Conservation (phyloP, 1,284 basidiomycete species). For the Agroathelia rolfsii region DNA sequence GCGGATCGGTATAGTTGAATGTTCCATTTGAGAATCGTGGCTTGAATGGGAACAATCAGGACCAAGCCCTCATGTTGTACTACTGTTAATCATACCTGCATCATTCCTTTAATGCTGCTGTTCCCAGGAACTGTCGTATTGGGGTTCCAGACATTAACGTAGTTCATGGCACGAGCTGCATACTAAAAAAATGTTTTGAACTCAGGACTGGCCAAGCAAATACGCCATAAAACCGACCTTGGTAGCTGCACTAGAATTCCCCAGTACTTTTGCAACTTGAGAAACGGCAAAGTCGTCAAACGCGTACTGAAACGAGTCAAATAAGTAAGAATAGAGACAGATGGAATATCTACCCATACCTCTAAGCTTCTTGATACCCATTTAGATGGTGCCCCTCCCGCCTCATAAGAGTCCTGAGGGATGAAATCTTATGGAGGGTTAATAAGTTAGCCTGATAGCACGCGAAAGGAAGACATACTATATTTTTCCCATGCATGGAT, state of each 20-base stretch:
- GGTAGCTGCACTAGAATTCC: slow-evolving; percentile 32
- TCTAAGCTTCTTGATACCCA: slow-evolving; percentile 53
- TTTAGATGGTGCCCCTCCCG: slow-evolving; percentile 48
- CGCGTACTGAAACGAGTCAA: slow-evolving; percentile 31
- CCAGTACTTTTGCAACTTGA: slow-evolving; percentile 47
- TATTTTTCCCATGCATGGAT: slow-evolving; percentile 45
- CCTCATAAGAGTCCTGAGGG: slow-evolving; percentile 38
- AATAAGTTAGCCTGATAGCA: slow-evolving; percentile 1
- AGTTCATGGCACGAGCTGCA: slow-evolving; percentile 43
- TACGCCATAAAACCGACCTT: slow-evolving; percentile 27
- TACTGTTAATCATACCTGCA: slow-evolving; percentile 31
- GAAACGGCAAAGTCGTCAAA: slow-evolving; percentile 57
- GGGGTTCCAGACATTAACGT: slow-evolving; percentile 48
- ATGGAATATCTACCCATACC: slow-evolving; percentile 27
- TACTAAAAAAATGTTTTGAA: slow-evolving; percentile 30
- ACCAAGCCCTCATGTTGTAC: not conserved
- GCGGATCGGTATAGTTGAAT: slow-evolving; percentile 55
- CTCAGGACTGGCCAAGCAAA: not conserved
- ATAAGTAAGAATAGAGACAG: not conserved
- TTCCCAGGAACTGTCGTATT: slow-evolving; percentile 39
- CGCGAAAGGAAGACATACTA: slow-evolving; percentile 19
- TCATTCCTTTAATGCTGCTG: slow-evolving; percentile 34
- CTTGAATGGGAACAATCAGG: slow-evolving; percentile 19
- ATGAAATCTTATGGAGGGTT: slow-evolving; percentile 32
- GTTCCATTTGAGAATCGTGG: slow-evolving; percentile 49